These are phyloP conservation scores for Theobroma grandiflorum DNA, from an alignment of 441 rosid genomes.

Conservation along the genomic window DNA sequence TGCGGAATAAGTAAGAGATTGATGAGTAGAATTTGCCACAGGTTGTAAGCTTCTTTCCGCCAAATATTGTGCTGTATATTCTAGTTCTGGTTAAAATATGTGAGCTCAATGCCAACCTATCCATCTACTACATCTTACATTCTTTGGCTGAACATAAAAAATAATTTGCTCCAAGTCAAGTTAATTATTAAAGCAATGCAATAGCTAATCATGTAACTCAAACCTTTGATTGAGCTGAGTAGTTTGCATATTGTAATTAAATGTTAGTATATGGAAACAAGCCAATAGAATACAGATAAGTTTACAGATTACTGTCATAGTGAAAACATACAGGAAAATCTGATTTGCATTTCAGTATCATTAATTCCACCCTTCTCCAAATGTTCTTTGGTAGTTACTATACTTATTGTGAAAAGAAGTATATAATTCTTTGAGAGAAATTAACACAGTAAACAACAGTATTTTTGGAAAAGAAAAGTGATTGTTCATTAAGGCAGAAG, in stretches of 20 bases:
- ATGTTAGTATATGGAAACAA: neutral
- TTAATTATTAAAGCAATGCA: slow-evolving; percentile 18
- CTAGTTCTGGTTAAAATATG: neutral
- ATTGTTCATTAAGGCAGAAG: too few species aligned
- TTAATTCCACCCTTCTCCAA: neutral
- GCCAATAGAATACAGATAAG: neutral
- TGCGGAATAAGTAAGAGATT: neutral
- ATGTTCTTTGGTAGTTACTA: too few species aligned
- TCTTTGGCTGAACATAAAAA: neutral
- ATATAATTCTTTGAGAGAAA: too few species aligned
- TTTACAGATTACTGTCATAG: slow-evolving; percentile 29
- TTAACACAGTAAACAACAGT: too few species aligned
- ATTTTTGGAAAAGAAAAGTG: too few species aligned
- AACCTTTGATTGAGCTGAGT: neutral
- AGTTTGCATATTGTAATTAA: neutral
- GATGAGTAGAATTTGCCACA: neutral
- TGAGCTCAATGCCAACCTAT: too few species aligned
- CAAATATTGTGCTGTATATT: neutral
- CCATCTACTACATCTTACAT: too few species aligned
- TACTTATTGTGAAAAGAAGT: too few species aligned
- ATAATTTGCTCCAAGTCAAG: neutral
- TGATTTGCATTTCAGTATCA: neutral
- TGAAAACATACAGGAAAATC: slow-evolving; percentile 20
- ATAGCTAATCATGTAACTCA: neutral
- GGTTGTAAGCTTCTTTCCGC: neutral